A percentile compares a stretch with the other conserved stretches of the same genome.
Conservation (phyloP, 169 alveolate genomes). For the Neospora caninum region DNA sequence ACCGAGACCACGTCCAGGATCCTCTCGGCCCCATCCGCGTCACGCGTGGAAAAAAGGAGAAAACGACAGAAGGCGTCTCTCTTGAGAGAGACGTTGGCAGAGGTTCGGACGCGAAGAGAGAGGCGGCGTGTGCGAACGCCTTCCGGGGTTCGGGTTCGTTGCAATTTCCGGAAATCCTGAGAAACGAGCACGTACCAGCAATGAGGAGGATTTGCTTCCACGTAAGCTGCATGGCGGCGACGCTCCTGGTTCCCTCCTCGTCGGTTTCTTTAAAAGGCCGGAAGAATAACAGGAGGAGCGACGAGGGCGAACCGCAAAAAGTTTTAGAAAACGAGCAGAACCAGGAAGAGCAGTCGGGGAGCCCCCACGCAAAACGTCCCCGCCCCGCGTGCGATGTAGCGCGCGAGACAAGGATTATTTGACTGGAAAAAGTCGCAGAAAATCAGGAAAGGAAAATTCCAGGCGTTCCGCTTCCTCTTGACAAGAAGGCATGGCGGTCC, state of each 20-base stretch:
- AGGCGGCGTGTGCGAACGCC: background rate
- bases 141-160: background rate
- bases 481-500: no score
- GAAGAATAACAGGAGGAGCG: background rate
- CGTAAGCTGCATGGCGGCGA: conserved; percentile 28
- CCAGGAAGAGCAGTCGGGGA: background rate
- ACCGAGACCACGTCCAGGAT: no score
- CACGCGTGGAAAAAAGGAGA: no score
- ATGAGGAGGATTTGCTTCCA: conserved; percentile 43
- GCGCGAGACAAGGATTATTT: background rate
- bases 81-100: no score
- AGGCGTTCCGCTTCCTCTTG: no score
- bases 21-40: no score
- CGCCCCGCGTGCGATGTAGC: background rate
- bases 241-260: background rate
- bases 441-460: no score
- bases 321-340: background rate
- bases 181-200: conserved; percentile 35
- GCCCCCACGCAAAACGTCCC: conserved; percentile 12
- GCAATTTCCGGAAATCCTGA: background rate
- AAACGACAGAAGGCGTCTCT: no score
- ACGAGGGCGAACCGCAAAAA: background rate
- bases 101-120: no score
- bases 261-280: background rate
- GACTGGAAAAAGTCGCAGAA: background rate